These are phyloP conservation scores for Oryza meyeriana DNA, from an alignment of 176 grass and related monocot genomes.

Conservation along the genomic window DNA sequence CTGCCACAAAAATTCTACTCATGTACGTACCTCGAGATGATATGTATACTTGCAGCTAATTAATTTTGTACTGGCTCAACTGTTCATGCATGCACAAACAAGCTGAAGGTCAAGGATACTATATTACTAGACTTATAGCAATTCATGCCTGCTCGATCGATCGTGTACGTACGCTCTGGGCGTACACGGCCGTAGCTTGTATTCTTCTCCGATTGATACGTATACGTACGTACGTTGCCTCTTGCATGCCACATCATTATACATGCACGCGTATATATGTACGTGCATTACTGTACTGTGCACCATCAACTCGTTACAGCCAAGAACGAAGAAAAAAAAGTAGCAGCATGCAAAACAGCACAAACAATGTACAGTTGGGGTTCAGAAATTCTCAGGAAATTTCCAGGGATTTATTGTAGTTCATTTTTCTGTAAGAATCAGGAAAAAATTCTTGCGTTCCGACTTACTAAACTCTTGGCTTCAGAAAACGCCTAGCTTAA, in stretches of 20 bases:
- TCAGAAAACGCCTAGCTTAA: background rate
- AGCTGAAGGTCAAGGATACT: background rate
- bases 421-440: background rate
- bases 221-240: background rate
- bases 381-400: background rate
- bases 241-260: background rate
- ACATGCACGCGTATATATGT: background rate
- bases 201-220: background rate
- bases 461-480: background rate
- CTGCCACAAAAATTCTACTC: background rate
- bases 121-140: background rate
- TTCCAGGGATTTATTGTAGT: background rate
- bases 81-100: background rate
- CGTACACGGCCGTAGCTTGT: background rate
- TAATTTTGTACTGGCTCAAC: background rate
- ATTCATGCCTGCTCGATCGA: background rate
- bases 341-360: background rate
- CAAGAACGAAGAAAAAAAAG: background rate
- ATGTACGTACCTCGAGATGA: background rate
- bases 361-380: background rate
- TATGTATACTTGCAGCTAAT: background rate
- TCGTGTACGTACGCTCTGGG: background rate
- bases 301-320: background rate
- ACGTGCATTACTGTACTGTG: background rate
- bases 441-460: background rate